Evolutionary conservation across 352 stramenopile species (phyloP).

Genomic region (Pythium pyrilobum): DNA sequence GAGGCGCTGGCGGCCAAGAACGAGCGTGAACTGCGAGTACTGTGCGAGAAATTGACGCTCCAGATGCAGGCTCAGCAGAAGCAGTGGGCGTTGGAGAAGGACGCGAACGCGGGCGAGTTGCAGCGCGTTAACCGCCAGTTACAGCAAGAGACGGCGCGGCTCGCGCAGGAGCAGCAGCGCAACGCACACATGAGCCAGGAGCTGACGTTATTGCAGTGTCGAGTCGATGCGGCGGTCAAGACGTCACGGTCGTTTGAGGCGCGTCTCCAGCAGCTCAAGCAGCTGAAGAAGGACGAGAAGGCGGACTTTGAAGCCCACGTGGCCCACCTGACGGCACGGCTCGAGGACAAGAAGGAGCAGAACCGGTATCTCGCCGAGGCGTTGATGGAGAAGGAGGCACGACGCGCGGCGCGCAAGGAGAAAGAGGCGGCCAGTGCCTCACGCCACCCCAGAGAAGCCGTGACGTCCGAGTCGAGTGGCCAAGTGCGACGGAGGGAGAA

Average conservation of each 20-base stretch:
- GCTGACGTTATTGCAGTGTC: constrained; percentile 35
- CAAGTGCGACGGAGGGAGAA: no score
- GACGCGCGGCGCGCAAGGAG: background rate
- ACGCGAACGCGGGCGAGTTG: constrained; percentile 20
- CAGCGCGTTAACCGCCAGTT: constrained; percentile 29
- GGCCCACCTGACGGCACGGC: constrained; percentile 30
- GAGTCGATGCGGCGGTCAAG: constrained; percentile 41
- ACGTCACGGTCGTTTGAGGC: constrained; percentile 52
- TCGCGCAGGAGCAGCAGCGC: constrained; percentile 25
- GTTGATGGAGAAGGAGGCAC: constrained; percentile 25
- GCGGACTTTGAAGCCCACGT: constrained; percentile 32
- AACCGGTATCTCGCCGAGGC: constrained; percentile 53
- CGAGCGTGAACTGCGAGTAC: background rate
- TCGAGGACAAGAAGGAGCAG: constrained; percentile 54
- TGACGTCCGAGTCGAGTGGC: background rate
- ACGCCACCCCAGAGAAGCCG: background rate
- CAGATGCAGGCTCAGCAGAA: constrained; percentile 29
- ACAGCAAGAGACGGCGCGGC: constrained; percentile 24
- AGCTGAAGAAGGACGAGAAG: constrained; percentile 38
- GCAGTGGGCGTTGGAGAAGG: constrained; percentile 32
- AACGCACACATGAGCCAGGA: constrained; percentile 33
- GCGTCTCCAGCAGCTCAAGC: constrained; percentile 31
- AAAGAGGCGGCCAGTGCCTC: no score
- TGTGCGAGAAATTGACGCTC: constrained; percentile 2
- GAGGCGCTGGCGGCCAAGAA: background rate